Evolutionary conservation across 2,329 filamentous ascomycete species (phyloP), one percentile per base, ranked within the genome.

Genomic region (Aspergillus fischeri): DNA sequence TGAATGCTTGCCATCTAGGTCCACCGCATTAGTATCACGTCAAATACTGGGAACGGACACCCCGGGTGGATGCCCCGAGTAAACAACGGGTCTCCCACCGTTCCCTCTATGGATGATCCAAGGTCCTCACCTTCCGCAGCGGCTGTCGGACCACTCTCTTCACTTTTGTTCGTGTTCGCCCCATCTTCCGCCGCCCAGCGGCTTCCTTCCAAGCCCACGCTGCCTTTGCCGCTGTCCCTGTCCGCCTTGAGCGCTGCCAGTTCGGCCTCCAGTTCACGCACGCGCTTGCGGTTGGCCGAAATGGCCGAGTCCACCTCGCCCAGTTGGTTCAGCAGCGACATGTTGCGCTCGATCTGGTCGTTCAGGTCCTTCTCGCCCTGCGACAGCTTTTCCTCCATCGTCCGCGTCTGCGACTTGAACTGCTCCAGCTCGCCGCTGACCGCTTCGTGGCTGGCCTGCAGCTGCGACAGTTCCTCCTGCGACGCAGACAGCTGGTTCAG

Each of bases 401-500:
- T 61, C 58, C 65, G 64, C 58, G 67, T 71, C 51, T 69, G 64
- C 32, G 62, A 58, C 29, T 64, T 65, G 29, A 64, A 55, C 42
- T 72, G 67, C 32, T 74, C 68, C 3, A 77, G 62, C 53, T 75
- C 70, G 53, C 64, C 57, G 42, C 64, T 67, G 17, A 66, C 58
- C 6, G 69, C 59, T 20, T 67, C 65, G 50, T 73, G 64, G 55
- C 71, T 68, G 47, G 56, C 61, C 65, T 70, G 69, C n/a, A 71
- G 59, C 38, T 70, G 55, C 2, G 63, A 56, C 49, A 74, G 53
- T 54, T 75, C 68, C n/a, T 73, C 69, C 29, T 71, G 67, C 20
- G 68, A 64, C n/a, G 67, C 63, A 25, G 68, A 62, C 9, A 75
- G 67, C 52, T 76, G 67, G 70, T 86, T 85, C 76, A 85, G 84